Conservation (phyloP, 306 rosid species). For the Lupinus albus region DNA sequence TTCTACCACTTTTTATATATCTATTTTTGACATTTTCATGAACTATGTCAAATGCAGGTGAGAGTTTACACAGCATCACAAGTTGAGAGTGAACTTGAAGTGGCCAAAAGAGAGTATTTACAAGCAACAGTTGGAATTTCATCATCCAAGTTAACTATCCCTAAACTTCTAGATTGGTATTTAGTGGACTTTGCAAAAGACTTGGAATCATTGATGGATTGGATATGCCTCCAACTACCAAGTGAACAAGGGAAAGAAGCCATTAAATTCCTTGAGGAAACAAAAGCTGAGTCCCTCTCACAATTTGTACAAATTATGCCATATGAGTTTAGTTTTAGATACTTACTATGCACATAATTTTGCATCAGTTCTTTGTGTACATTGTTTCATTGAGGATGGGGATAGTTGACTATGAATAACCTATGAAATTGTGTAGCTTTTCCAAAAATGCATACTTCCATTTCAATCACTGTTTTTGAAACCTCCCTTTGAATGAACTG, state of each 20-base stretch:
- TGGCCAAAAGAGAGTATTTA: slow-evolving; percentile 84
- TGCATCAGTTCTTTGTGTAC: slow-evolving; percentile 22
- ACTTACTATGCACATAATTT: slow-evolving; percentile 67
- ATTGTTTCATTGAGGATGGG: slow-evolving; percentile 37
- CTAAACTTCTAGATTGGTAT: slow-evolving; percentile 90
- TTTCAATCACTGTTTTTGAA: not conserved
- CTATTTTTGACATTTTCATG: slow-evolving; percentile 12
- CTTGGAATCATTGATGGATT: slow-evolving; percentile 83
- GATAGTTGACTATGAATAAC: slow-evolving; percentile 15
- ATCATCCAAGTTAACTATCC: slow-evolving; percentile 64
- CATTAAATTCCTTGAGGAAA: slow-evolving; percentile 65
- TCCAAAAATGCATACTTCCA: not conserved
- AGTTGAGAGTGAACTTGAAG: slow-evolving; percentile 84
- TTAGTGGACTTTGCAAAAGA: slow-evolving; percentile 86
- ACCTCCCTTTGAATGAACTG: not conserved
- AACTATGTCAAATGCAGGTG: slow-evolving; percentile 65
- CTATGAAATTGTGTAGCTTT: slow-evolving; percentile 3
- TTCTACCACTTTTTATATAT: not conserved
- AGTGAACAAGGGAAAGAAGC: slow-evolving; percentile 87
- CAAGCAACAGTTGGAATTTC: slow-evolving; percentile 84
- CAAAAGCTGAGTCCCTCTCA: slow-evolving; percentile 58
- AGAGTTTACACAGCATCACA: slow-evolving; percentile 83
- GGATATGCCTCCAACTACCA: slow-evolving; percentile 95
- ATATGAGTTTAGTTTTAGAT: slow-evolving; percentile 92
- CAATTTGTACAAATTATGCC: slow-evolving; percentile 81